Percentiles rank a stretch among this genome's conserved stretches.
These are phyloP conservation scores for Pneumocystis sp. DNA, from an alignment of 1,139 yeast genomes.

Conservation along the genomic window DNA sequence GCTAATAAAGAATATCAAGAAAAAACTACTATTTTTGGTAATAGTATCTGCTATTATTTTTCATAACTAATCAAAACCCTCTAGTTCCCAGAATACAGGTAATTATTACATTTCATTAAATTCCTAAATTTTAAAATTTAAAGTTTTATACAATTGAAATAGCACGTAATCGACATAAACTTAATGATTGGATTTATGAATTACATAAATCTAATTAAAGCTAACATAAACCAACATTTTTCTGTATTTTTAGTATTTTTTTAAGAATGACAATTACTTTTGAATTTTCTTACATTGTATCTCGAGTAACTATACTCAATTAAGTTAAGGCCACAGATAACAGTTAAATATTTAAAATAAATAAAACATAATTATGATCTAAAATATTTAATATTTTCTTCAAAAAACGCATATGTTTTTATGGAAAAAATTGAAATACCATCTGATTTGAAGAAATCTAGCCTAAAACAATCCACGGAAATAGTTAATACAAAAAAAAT, in stretches of 20 bases:
- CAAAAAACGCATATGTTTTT: neutral
- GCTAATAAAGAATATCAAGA: slow-evolving; percentile 63
- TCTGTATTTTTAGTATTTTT: neutral
- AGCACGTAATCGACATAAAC: slow-evolving; percentile 76
- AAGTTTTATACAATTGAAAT: slow-evolving; percentile 93
- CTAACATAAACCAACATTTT: slow-evolving; percentile 1
- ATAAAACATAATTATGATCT: neutral
- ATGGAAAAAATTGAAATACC: neutral
- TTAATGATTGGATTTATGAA: slow-evolving; percentile 73
- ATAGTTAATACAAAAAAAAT: neutral
- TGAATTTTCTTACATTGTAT: neutral
- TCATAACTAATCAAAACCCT: neutral
- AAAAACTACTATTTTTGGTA: slow-evolving; percentile 67
- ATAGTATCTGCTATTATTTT: neutral
- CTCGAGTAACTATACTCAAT: neutral
- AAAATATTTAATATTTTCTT: neutral
- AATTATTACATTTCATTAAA: neutral
- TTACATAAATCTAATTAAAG: neutral
- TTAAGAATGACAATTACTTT: neutral
- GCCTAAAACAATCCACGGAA: neutral
- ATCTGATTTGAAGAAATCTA: neutral
- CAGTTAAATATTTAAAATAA: neutral
- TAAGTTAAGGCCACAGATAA: neutral
- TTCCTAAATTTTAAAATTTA: slow-evolving; percentile 41
- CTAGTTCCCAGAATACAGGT: slow-evolving; percentile 18